These are phyloP conservation scores for Eugenia klotzschiana DNA, from an alignment of 441 rosid species.

Conservation along the genomic window DNA sequence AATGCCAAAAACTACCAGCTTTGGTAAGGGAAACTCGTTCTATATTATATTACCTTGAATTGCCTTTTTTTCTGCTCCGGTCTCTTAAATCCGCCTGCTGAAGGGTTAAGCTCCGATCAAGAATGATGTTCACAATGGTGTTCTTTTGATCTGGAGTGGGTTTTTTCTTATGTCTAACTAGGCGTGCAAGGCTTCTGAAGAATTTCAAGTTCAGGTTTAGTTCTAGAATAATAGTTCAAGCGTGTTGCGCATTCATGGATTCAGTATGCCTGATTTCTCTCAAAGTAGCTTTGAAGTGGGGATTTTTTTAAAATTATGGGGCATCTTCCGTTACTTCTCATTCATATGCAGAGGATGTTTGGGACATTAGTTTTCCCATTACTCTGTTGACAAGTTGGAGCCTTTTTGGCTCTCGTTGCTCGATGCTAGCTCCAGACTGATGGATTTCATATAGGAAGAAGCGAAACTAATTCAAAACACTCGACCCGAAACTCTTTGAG, in stretches of 20 bases:
- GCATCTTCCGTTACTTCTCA: background rate
- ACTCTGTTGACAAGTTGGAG: background rate
- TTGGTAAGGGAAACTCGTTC: conserved; percentile 35
- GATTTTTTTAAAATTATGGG: background rate
- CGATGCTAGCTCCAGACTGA: background rate
- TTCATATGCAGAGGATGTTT: background rate
- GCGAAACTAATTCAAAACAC: background rate
- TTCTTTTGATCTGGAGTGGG: background rate
- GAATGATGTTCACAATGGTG: background rate
- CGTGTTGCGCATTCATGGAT: background rate
- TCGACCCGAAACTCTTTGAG: background rate
- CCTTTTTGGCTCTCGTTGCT: background rate
- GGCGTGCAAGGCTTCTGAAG: background rate
- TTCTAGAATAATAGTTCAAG: background rate
- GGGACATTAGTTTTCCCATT: background rate
- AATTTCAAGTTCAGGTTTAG: background rate
- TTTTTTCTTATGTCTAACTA: background rate
- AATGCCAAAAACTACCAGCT: conserved; percentile 86
- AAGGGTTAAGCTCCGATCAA: background rate
- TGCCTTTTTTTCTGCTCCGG: background rate
- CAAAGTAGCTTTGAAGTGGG: background rate
- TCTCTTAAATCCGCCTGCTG: background rate
- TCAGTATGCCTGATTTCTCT: background rate
- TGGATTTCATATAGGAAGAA: background rate
- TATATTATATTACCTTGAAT: background rate